Evolutionary conservation across 1,139 yeast species (phyloP).

Genomic region (Taphrina flavorubra): DNA sequence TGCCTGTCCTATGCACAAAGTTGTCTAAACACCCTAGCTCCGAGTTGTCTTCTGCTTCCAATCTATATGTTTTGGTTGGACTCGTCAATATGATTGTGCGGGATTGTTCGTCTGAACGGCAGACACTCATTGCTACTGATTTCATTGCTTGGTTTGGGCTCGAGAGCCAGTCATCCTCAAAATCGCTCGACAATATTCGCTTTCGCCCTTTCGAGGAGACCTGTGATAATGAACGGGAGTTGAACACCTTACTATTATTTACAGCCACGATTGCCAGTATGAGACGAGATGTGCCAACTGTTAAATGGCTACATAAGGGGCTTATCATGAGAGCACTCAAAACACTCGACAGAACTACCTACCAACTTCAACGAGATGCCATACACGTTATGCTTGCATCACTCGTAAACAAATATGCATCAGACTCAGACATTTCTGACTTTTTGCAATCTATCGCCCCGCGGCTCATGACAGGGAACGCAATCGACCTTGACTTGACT

Average conservation of each 20-base stretch:
- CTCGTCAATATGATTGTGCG: constrained; percentile 44
- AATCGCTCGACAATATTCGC: neutral
- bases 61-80: constrained; percentile 38
- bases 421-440: constrained; percentile 25
- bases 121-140: constrained; percentile 45
- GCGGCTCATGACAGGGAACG: neutral
- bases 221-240: neutral
- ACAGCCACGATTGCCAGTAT: constrained; percentile 45
- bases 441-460: neutral
- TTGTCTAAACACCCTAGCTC: constrained; percentile 43
- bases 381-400: constrained; percentile 62
- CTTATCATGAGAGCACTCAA: constrained; percentile 6
- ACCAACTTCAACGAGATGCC: constrained; percentile 59
- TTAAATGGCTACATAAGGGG: constrained; percentile 12
- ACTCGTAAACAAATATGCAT: constrained; percentile 54
- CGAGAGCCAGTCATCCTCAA: neutral
- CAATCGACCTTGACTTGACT: constrained; percentile 56
- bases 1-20: constrained; percentile 47
- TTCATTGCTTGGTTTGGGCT: neutral
- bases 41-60: constrained; percentile 22
- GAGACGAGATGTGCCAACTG: constrained; percentile 36
- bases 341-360: neutral
- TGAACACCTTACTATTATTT: constrained; percentile 38
- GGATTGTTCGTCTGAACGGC: constrained; percentile 43
- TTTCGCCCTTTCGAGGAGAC: constrained; percentile 1